phyloP scores from a whole-genome alignment of 177 flowering plant species.

The Vitis hybrid region DNA sequence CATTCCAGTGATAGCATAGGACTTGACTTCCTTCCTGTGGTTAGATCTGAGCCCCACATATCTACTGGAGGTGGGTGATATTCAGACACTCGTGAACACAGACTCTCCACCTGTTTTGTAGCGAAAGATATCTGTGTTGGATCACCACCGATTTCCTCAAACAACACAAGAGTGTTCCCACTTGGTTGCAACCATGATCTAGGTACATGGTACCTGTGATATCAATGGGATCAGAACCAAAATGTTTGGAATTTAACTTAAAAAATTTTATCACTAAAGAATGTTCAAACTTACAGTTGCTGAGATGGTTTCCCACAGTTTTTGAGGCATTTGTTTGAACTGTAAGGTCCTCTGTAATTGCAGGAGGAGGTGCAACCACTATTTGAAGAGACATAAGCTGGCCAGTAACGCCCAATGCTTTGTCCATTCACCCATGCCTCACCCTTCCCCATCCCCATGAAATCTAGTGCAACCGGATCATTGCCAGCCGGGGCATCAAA shows the following conservation, averaged over 20 bases:
- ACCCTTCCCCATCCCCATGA: slow-evolving; percentile 90
- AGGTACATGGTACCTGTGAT: slow-evolving; percentile 88
- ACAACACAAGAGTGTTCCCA: slow-evolving; percentile 73
- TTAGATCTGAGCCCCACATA: slow-evolving; percentile 45
- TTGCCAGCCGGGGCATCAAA: slow-evolving; percentile 79
- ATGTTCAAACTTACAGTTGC: slow-evolving; percentile 45
- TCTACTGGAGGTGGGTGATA: slow-evolving; percentile 77
- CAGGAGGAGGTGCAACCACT: slow-evolving; percentile 67
- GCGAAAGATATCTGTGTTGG: slow-evolving; percentile 70
- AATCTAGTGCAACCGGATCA: slow-evolving; percentile 77
- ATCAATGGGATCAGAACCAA: slow-evolving; percentile 14
- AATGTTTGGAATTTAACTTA: not conserved
- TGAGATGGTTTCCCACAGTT: slow-evolving; percentile 91
- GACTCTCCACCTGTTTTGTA: slow-evolving; percentile 42
- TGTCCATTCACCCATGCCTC: slow-evolving; percentile 97
- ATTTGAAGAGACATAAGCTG: slow-evolving; percentile 49
- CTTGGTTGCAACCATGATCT: slow-evolving; percentile 79
- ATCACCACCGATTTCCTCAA: slow-evolving; percentile 91
- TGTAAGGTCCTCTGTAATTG: slow-evolving; percentile 67
- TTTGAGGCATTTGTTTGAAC: slow-evolving; percentile 66
- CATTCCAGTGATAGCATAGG: slow-evolving; percentile 69
- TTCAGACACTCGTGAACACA: slow-evolving; percentile 75
- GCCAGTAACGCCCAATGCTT: slow-evolving; percentile 98
- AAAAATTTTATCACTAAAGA: not conserved
- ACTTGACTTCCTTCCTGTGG: slow-evolving; percentile 29